A percentile compares a stretch with the other conserved stretches of the same genome.
These are phyloP conservation scores for Ustilago esculenta DNA, from an alignment of 1,284 basidiomycete genomes.

Conservation along the genomic window DNA sequence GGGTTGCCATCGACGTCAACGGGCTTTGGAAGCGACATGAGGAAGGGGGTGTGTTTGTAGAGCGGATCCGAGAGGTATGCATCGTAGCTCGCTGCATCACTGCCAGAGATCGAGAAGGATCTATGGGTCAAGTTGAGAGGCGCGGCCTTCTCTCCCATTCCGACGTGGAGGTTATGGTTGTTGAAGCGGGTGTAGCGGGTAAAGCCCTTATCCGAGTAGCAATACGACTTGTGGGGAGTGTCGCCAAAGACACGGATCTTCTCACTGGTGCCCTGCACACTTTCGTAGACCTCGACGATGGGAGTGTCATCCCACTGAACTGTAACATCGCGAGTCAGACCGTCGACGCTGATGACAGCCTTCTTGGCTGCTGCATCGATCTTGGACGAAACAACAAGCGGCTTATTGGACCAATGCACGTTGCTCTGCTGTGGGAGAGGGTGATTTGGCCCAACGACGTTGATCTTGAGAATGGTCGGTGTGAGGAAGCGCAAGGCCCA, in stretches of 20 bases:
- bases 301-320: conserved; percentile 55
- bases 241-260: conserved; percentile 63
- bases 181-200: conserved; percentile 53
- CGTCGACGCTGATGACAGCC: conserved; percentile 44
- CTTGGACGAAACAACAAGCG: conserved; percentile 57
- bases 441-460: conserved; percentile 66
- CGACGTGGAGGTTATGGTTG: conserved; percentile 64
- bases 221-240: conserved; percentile 67
- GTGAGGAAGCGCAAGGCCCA: conserved; percentile 66
- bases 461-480: conserved; percentile 63
- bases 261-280: conserved; percentile 35
- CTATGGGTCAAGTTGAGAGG: conserved; percentile 68
- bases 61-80: conserved; percentile 68
- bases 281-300: conserved; percentile 58
- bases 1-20: conserved; percentile 40
- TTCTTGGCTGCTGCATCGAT: conserved; percentile 44
- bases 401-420: conserved; percentile 56
- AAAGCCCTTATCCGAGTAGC: conserved; percentile 67
- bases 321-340: conserved; percentile 35
- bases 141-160: conserved; percentile 69
- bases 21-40: conserved; percentile 65
- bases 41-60: conserved; percentile 70
- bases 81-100: conserved; percentile 69
- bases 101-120: conserved; percentile 65
- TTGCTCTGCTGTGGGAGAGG: conserved; percentile 68